These are phyloP conservation scores for Ceratocystis cubensis DNA, from an alignment of 2,329 filamentous ascomycete genomes.

Conservation along the genomic window DNA sequence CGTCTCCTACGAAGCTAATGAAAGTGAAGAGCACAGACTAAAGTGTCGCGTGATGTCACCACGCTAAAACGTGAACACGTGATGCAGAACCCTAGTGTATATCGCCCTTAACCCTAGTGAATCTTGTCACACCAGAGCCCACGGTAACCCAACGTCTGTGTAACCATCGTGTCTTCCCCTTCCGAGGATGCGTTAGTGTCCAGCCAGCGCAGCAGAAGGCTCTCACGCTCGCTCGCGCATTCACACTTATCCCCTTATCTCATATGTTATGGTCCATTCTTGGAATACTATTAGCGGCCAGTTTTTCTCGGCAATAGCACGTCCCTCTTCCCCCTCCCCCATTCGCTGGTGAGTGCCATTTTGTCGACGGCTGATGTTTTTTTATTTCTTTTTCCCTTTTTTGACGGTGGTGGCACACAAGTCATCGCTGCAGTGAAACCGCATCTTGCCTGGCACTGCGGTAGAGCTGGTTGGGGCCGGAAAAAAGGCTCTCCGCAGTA, in stretches of 20 bases:
- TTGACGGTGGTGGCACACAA: not conserved
- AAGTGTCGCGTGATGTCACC: not conserved
- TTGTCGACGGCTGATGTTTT: not conserved
- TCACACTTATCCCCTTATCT: no score
- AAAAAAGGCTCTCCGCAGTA: not conserved
- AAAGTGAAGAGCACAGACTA: not conserved
- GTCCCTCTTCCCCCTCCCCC: no score
- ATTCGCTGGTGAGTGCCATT: not conserved
- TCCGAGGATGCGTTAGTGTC: no score
- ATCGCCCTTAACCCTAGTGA: fast-evolving
- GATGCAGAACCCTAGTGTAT: not conserved
- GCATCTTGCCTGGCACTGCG: not conserved
- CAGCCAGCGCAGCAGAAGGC: no score
- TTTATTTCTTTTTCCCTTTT: no score
- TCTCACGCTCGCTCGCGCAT: no score
- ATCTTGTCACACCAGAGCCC: not conserved
- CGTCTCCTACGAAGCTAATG: no score
- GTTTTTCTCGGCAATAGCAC: not conserved
- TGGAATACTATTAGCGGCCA: not conserved
- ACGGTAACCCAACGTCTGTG: not conserved
- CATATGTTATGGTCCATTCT: not conserved
- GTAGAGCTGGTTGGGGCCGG: not conserved
- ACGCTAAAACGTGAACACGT: no score
- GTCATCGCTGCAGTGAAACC: not conserved
- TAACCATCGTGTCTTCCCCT: not conserved